Conservation (phyloP, 2,329 filamentous ascomycete species). For the Hypomyces perniciosus region DNA sequence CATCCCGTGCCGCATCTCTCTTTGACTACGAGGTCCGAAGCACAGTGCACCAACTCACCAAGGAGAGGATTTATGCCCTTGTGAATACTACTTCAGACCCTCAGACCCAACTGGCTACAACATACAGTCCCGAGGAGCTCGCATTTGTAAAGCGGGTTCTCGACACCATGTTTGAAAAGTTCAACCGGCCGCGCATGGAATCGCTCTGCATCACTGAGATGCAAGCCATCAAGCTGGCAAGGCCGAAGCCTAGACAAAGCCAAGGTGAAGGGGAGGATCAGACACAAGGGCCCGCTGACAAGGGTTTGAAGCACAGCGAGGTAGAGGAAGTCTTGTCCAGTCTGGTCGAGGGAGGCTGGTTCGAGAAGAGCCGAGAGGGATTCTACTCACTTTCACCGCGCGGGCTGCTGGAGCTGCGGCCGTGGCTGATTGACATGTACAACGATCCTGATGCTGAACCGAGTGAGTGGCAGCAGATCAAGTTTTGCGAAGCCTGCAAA, state of each 20-base stretch:
- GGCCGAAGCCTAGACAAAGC: slow-evolving; percentile 39
- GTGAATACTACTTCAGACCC: slow-evolving; percentile 85
- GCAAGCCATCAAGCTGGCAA: slow-evolving; percentile 67
- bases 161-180: slow-evolving; percentile 85
- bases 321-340: slow-evolving; percentile 66
- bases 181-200: slow-evolving; percentile 76
- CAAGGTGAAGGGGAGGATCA: slow-evolving; percentile 26
- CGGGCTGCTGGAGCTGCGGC: slow-evolving; percentile 74
- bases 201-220: slow-evolving; percentile 75
- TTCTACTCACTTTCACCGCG: slow-evolving; percentile 75
- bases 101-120: slow-evolving; percentile 80
- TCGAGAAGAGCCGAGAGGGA: slow-evolving; percentile 64
- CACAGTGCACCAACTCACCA: slow-evolving; percentile 60
- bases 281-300: slow-evolving; percentile 35
- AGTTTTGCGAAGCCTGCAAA: slow-evolving; percentile 80
- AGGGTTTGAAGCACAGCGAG: slow-evolving; percentile 66
- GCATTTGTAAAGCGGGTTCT: slow-evolving; percentile 82
- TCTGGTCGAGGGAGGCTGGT: slow-evolving; percentile 76
- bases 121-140: slow-evolving; percentile 75
- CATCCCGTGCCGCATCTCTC: slow-evolving; percentile 66
- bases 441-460: slow-evolving; percentile 64
- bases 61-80: slow-evolving; percentile 68
- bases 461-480: slow-evolving; percentile 67
- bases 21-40: slow-evolving; percentile 87
- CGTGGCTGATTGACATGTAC: slow-evolving; percentile 83